These are phyloP conservation scores for Phaseolus coccineus DNA, from an alignment of 331 rosid genomes.

Conservation along the genomic window DNA sequence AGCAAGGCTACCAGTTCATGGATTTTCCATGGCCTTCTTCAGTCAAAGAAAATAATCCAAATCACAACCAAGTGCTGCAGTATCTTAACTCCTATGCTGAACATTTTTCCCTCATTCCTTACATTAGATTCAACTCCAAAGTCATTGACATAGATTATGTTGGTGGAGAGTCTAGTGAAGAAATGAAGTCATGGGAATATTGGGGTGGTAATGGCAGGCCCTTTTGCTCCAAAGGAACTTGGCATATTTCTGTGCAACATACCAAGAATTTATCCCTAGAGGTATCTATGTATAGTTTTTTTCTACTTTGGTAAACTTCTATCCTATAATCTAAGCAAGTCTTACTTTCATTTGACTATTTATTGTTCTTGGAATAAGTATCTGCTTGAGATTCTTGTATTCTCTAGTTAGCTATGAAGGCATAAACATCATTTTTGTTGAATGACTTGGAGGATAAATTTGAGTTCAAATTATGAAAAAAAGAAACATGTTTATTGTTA, in stretches of 20 bases:
- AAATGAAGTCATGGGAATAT: conserved; percentile 51
- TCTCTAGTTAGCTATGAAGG: neutral
- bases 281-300: conserved; percentile 30
- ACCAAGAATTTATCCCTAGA: conserved; percentile 44
- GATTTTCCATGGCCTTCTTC: conserved; percentile 71
- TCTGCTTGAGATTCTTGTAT: neutral
- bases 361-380: neutral
- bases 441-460: neutral
- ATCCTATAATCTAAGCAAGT: neutral
- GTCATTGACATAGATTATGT: conserved; percentile 56
- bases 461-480: neutral
- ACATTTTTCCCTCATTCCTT: conserved; percentile 51
- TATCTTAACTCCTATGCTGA: conserved; percentile 59
- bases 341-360: neutral
- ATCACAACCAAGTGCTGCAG: conserved; percentile 43
- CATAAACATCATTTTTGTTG: neutral
- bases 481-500: neutral
- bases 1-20: conserved; percentile 34
- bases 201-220: conserved; percentile 66
- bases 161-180: conserved; percentile 54
- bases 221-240: conserved; percentile 55
- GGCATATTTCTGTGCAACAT: conserved; percentile 56
- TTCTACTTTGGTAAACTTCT: neutral
- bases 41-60: conserved; percentile 46
- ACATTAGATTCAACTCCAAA: conserved; percentile 58